Base-by-base conservation (phyloP, 768 basidiomycete species). In the Albatrellus ellisii region DNA sequence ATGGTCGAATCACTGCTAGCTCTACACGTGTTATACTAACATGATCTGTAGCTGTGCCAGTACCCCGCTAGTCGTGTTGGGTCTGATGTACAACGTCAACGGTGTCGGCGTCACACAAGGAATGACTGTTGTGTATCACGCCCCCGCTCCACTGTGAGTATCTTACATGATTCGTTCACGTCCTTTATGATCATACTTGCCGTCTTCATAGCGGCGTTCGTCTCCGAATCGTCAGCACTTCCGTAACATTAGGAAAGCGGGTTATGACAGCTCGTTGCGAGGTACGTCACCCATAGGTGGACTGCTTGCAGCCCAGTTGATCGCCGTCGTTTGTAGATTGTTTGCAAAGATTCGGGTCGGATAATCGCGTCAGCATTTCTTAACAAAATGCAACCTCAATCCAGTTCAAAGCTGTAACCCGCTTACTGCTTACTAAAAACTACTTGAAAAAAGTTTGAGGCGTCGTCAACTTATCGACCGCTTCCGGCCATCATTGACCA, bases 51-150 rank as follows among this genome's bases (percentile, higher is more conserved):
- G 75, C 51, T 80, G 79, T 56, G 77, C 75, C 31, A 72, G 74
- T 41, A 77, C 77, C 12, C 79, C 79, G 0, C 67, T 82, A 9
- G 73, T 83, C 24, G 76, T 73, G 6, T 64, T 85, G 8, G 80
- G 79, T 2, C 54, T 82, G 31, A 56, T 75, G 27, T 65, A 71
- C 51, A 67, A 69, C 45, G 58, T 66, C 21, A 83, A 84, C 43
- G 80, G 79, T 2, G 80, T 83, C 10, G 81, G 81, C 9, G 80
- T 84, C 15, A 84, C 77, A 3, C 78, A 82, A 56, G 69, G 72
- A 8, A 71, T 82, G 72, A 77, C 75, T 46, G 64, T 84, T 20
- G 57, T 72, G 24, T 84, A 79, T 58, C 81, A 80, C 53, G 67
- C 81, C 12, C 79, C 80, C 9, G 79, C 77, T 3, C 64, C 75